Evolutionary conservation across 495 filamentous ascomycete genomes (phyloP).

Genomic region (Hyaloscypha finlandica): DNA sequence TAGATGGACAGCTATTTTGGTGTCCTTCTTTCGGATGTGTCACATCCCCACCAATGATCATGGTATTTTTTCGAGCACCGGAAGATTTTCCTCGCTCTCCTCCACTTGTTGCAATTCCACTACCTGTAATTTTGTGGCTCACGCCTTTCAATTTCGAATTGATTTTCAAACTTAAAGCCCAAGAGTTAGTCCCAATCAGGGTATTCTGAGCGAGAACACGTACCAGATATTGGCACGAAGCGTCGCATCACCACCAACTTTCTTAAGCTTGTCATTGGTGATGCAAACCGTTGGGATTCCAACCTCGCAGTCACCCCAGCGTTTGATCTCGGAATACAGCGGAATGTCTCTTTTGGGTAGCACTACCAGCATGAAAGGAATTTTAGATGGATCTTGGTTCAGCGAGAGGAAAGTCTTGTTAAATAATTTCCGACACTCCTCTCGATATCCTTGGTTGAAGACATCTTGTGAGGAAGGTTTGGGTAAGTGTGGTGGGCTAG

Average conservation of each 20-base stretch:
- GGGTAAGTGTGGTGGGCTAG: too few species aligned
- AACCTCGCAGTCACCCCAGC: conserved; percentile 57
- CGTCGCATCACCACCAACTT: not conserved
- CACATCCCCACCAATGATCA: conserved; percentile 67
- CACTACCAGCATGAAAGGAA: not conserved
- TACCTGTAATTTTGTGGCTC: conserved; percentile 53
- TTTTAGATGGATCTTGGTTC: too few species aligned
- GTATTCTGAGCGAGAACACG: not conserved
- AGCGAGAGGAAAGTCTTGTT: too few species aligned
- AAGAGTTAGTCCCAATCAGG: not conserved
- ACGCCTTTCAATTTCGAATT: conserved; percentile 80
- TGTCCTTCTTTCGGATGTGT: conserved; percentile 52
- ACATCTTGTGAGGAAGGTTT: too few species aligned
- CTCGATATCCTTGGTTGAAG: too few species aligned
- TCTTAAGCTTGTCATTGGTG: not conserved
- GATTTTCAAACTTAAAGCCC: conserved; percentile 61
- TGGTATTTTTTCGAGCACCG: not conserved
- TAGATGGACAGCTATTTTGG: not conserved
- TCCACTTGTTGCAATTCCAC: too few species aligned
- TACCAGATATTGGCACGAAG: conserved; percentile 12
- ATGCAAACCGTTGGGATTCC: conserved; percentile 67
- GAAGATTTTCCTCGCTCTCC: too few species aligned
- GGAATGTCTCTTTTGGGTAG: not conserved
- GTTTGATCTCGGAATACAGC: conserved; percentile 52
- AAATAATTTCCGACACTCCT: too few species aligned